Evolutionary conservation across 805 yeast species (phyloP), one percentile per base, ranked within the genome.

Genomic region (Spathaspora boniae): DNA sequence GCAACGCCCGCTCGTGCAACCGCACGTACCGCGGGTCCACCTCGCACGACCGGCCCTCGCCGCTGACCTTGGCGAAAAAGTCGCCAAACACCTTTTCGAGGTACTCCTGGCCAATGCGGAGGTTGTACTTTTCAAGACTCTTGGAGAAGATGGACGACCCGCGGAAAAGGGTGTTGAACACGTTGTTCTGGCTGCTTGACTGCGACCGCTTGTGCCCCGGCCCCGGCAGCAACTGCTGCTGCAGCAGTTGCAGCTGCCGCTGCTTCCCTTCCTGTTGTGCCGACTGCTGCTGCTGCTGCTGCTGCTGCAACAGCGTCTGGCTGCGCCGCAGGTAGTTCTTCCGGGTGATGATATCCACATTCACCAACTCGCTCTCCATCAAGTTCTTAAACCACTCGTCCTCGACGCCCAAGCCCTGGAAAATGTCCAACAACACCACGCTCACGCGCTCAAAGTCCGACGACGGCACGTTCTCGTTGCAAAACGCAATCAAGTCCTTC

Each of bases 61-160:
- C 51, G 1, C 72, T 60, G 2, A 86, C 61, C 25, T 68, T 66
- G 14, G 71, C 62, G 8, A 88, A 74, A 43, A 86, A 76, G n/a
- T 70, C 70, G 0, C 93, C 88, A 36, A 91, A 70, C 3, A 85
- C 77, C 44, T 74, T 74, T 38, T 82, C 83, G 22, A 93, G 54
- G 50, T 86, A 86, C 41, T 82, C 88, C 41, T 76, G 82, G 1
- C 98, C 98, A 14, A 82, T 68, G 48, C 91, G 65, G 26, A 82
- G 69, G 53, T 84, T 80, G 51, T 79, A 87, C 40, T 75, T 70
- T 49, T 91, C 98, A 36, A 89, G 55, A 0, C 95, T 72, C 53
- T 86, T 86, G 0, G 96, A 81, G 41, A 93, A 68, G 4, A 91
- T 69, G 1, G 95, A 80, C 38, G 86, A 84, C 0, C 96, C 96